phyloP scores from a whole-genome alignment of 2,329 filamentous ascomycete genomes.

The Beauveria caledonica region DNA sequence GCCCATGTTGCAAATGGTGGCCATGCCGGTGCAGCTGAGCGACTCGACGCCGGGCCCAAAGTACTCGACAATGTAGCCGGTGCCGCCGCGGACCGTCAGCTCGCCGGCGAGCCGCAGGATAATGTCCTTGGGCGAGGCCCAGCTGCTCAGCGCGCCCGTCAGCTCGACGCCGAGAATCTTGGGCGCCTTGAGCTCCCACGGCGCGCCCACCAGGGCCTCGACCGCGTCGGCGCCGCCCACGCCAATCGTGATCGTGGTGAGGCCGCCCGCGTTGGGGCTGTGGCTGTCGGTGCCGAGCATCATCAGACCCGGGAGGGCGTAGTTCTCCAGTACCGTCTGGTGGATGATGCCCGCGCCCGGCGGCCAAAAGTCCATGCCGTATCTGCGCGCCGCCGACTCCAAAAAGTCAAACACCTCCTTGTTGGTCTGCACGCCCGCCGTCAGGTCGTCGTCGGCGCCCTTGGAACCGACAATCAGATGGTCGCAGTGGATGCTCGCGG shows the following conservation, averaged over 20 bases:
- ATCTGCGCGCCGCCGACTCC: conserved; percentile 83
- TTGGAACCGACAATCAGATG: conserved; percentile 96
- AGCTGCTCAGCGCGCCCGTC: conserved; percentile 75
- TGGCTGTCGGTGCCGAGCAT: conserved; percentile 98
- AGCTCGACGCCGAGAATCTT: conserved; percentile 81
- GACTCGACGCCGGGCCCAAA: conserved; percentile 83
- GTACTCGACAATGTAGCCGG: conserved; percentile 91
- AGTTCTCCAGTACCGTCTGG: conserved; percentile 96
- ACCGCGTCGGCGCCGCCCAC: conserved; percentile 96
- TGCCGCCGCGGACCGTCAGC: conserved; percentile 88
- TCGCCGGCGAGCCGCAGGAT: conserved; percentile 84
- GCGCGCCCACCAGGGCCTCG: conserved; percentile 89
- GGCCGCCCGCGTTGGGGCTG: conserved; percentile 91
- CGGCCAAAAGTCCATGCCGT: conserved; percentile 93
- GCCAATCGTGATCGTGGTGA: conserved; percentile 90
- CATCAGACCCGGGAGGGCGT: conserved; percentile 93
- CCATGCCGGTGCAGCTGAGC: conserved; percentile 87
- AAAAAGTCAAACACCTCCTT: conserved; percentile 97
- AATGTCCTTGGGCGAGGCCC: conserved; percentile 92
- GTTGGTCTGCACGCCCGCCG: conserved; percentile 79
- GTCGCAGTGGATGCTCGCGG: conserved; percentile 96
- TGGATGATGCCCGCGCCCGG: conserved; percentile 93
- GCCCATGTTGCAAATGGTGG: conserved; percentile 79
- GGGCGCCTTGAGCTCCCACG: conserved; percentile 95
- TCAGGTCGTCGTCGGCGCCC: conserved; percentile 79